Evolutionary conservation across 495 filamentous ascomycete genomes (phyloP).

Genomic region (Friedmanniomyces simplex): DNA sequence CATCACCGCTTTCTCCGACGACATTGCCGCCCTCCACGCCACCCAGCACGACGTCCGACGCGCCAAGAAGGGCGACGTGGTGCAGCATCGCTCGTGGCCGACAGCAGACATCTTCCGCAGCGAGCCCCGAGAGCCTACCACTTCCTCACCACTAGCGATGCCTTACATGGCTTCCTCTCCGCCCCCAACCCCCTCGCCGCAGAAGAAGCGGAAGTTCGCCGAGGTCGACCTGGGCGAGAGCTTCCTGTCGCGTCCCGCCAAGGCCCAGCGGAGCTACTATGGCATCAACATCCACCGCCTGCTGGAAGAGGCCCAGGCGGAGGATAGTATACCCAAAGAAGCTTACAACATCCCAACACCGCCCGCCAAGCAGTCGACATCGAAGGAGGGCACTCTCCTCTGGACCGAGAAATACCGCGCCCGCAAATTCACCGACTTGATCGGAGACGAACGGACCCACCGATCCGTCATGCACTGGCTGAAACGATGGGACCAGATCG

Average conservation of each 20-base stretch:
- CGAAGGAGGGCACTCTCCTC: slow-evolving; percentile 22
- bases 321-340: slow-evolving; percentile 11
- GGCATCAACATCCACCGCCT: slow-evolving; percentile 81
- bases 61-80: slow-evolving; percentile 49
- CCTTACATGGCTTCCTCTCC: slow-evolving; percentile 56
- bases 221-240: slow-evolving; percentile 14
- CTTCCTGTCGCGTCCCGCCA: slow-evolving; percentile 41
- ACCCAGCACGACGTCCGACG: slow-evolving; percentile 39
- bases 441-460: slow-evolving; percentile 91
- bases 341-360: slow-evolving; percentile 12
- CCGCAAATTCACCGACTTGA: slow-evolving; percentile 79
- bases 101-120: slow-evolving; percentile 52
- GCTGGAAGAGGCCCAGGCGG: slow-evolving; percentile 46
- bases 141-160: slow-evolving; percentile 42
- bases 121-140: slow-evolving; percentile 42
- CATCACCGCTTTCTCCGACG: no score
- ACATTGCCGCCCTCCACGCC: slow-evolving; percentile 48
- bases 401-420: slow-evolving; percentile 58
- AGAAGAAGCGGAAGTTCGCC: slow-evolving; percentile 20
- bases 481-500: slow-evolving; percentile 84
- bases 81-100: slow-evolving; percentile 53
- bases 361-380: slow-evolving; percentile 4
- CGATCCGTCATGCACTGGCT: slow-evolving; percentile 86
- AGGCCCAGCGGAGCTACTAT: slow-evolving; percentile 73
- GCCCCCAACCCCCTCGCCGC: slow-evolving; percentile 45